Conservation (phyloP, 257 asterid genomes). For the Solanum appendiculatum region DNA sequence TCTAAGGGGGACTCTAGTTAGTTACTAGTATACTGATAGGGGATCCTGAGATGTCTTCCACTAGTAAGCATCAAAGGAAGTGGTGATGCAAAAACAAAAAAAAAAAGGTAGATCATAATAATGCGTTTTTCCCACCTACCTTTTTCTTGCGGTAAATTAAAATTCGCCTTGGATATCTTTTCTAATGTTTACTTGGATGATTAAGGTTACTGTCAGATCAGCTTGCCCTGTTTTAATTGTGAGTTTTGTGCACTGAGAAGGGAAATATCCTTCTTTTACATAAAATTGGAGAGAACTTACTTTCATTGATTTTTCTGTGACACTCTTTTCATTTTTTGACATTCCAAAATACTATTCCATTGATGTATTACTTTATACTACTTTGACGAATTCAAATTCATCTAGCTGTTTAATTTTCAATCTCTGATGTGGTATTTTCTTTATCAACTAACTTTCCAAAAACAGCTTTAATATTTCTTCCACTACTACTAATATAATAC, state of each 20-base stretch:
- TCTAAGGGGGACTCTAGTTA: background rate
- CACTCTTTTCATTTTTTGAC: background rate
- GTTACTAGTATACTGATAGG: background rate
- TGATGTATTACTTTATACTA: background rate
- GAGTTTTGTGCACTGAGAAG: background rate
- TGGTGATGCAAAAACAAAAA: background rate
- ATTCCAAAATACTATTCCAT: background rate
- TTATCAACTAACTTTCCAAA: background rate
- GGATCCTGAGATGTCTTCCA: background rate
- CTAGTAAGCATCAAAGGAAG: background rate
- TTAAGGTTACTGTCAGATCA: background rate
- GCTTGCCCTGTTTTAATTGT: background rate
- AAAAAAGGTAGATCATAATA: background rate
- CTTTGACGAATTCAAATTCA: background rate
- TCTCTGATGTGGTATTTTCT: background rate
- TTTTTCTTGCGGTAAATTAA: background rate
- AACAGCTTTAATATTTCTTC: background rate
- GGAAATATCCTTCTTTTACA: background rate
- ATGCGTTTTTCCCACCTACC: background rate
- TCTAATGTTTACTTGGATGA: background rate
- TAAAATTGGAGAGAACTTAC: background rate
- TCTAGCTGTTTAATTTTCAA: background rate
- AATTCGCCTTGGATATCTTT: background rate
- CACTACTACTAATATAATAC: background rate
- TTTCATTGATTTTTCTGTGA: background rate